Evolutionary conservation across 1,284 basidiomycete species (phyloP), one percentile per base, ranked within the genome.

Genomic region (Phellinidium pouzarii): DNA sequence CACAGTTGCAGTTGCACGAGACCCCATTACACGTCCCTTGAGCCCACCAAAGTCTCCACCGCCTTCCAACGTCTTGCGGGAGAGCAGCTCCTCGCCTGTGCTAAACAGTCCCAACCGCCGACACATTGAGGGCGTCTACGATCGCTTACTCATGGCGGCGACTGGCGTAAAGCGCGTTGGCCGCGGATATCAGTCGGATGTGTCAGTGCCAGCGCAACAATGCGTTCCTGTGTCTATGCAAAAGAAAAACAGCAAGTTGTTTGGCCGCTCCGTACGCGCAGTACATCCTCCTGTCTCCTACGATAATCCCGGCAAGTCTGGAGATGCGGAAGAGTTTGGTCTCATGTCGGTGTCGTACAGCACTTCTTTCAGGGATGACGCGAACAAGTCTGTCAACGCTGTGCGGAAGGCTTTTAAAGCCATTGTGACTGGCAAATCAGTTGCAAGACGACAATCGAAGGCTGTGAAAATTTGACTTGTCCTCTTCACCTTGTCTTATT

Each of bases 141-240:
- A 89, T 59, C 77, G 82, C 37, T 83, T 88, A 70, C 71, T 89
- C 26, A 85, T 87, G 82, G 81, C 84, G 6, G 84, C 84, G 0
- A 78, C 80, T 3, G 82, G 82, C 26, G 83, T 88, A 37, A 87
- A 82, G 62, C 82, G 85, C 17, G 68, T 82, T 8, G 85, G 85
- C 2, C 82, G 78, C 59, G 85, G 86, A 9, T 88, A 88, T 59
- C 82, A 88, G 65, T 87, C 84, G 1, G 77, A 85, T 47, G 51
- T 47, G n/a, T 42, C 29, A 8, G 25, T 53, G 8, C 50, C 59
- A 4, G 31, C 57, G 55, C 59, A 12, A 20, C 34, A n/a, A 42
- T 8, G 14, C 9, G 27, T 11, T 27, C 52, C 45, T 11, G 14
- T 40, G 14, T 48, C 52, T 19, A 53, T 63, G 26, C 64, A 70